Percentiles rank a stretch among this genome's conserved stretches.
phyloP scores from a whole-genome alignment of 306 rosid genomes.

The Abrus precatorius region DNA sequence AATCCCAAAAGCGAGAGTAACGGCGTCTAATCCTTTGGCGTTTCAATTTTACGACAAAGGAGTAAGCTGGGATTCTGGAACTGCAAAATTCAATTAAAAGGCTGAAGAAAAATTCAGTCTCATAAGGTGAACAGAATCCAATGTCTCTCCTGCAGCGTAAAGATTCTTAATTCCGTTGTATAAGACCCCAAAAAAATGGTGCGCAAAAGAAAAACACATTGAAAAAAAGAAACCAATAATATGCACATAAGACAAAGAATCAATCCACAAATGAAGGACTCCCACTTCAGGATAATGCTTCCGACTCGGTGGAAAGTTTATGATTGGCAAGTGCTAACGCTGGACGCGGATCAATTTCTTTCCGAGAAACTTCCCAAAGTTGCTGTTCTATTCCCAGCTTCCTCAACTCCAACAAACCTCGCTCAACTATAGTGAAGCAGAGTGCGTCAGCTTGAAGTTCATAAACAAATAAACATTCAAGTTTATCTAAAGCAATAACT shows the following conservation, averaged over 20 bases:
- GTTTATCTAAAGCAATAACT: slow-evolving; percentile 1
- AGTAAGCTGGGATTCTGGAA: neutral
- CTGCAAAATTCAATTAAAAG: slow-evolving; percentile 41
- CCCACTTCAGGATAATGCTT: slow-evolving; percentile 48
- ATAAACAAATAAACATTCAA: slow-evolving; percentile 10
- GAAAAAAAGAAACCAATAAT: neutral
- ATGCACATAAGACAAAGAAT: slow-evolving; percentile 38
- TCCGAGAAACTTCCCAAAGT: slow-evolving; percentile 92
- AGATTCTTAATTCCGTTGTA: slow-evolving; percentile 6
- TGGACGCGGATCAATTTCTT: slow-evolving; percentile 67
- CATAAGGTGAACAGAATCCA: slow-evolving; percentile 34
- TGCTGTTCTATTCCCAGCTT: slow-evolving; percentile 87
- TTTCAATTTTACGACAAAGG: neutral
- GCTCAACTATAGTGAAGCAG: slow-evolving; percentile 68
- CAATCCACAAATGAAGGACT: slow-evolving; percentile 36
- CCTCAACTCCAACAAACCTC: slow-evolving; percentile 76
- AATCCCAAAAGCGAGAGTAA: neutral
- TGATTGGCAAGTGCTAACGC: slow-evolving; percentile 51
- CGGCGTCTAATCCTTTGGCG: neutral
- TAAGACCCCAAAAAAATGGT: neutral
- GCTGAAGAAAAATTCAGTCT: slow-evolving; percentile 33
- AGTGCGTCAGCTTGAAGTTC: slow-evolving; percentile 9
- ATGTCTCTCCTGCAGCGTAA: slow-evolving; percentile 20
- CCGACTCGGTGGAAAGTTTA: slow-evolving; percentile 58
- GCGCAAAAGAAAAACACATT: neutral